Conservation (phyloP, 2,329 filamentous ascomycete species). For the Stagonosporopsis rhizophila region DNA sequence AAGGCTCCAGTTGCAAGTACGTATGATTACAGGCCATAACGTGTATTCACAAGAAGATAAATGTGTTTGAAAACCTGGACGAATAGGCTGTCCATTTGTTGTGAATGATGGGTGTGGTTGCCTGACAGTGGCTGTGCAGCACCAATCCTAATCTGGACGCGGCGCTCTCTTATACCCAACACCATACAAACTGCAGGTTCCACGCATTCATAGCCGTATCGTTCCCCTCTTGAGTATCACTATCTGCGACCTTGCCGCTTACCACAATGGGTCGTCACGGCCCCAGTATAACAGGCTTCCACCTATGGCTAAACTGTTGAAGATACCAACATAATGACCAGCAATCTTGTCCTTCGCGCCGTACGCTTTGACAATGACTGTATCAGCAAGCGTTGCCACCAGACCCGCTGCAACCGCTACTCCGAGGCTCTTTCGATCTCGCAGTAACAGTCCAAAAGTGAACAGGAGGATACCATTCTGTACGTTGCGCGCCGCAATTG, state of each 20-base stretch:
- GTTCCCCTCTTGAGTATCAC: too few species aligned
- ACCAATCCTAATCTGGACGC: neutral
- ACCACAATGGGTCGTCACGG: slow-evolving; percentile 29
- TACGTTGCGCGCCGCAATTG: slow-evolving; percentile 34
- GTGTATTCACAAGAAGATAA: neutral
- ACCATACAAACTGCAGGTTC: neutral
- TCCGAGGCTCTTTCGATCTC: slow-evolving; percentile 32
- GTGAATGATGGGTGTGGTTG: neutral
- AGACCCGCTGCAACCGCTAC: slow-evolving; percentile 31
- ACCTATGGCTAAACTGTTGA: slow-evolving; percentile 33
- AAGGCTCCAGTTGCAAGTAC: slow-evolving; percentile 23
- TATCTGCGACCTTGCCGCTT: neutral
- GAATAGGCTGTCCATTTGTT: neutral
- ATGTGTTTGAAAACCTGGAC: neutral
- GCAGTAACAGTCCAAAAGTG: slow-evolving; percentile 28
- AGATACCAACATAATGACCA: slow-evolving; percentile 33
- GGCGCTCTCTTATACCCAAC: neutral
- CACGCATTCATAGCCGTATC: neutral
- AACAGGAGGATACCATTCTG: slow-evolving; percentile 32
- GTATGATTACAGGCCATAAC: neutral
- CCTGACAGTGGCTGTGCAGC: slow-evolving; percentile 4
- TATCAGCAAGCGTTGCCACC: slow-evolving; percentile 32
- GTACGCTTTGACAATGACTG: slow-evolving; percentile 30
- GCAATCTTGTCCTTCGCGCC: slow-evolving; percentile 30
- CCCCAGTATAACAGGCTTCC: slow-evolving; percentile 35